These are phyloP conservation scores for Misopates orontium DNA, from an alignment of 257 asterid genomes.

Conservation along the genomic window DNA sequence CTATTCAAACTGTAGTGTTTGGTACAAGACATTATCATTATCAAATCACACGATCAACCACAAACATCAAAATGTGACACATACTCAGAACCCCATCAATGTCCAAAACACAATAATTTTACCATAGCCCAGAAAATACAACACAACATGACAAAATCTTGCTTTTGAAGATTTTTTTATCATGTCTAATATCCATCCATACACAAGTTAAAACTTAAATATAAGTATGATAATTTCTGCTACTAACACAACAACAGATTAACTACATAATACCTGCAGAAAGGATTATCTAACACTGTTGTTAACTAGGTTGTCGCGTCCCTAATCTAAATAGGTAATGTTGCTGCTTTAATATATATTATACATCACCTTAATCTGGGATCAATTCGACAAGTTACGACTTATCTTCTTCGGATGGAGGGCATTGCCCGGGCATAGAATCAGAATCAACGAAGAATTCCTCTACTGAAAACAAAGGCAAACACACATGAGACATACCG, in stretches of 20 bases:
- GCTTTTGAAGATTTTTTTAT: slow-evolving; percentile 29
- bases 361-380: slow-evolving; percentile 39
- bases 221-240: slow-evolving; percentile 22
- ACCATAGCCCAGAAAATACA: slow-evolving; percentile 27
- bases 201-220: slow-evolving; percentile 25
- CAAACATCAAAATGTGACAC: background rate
- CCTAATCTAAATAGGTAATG: slow-evolving; percentile 17
- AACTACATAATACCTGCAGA: slow-evolving; percentile 19
- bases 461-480: slow-evolving; percentile 61
- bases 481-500: slow-evolving; percentile 9
- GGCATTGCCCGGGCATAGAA: slow-evolving; percentile 68
- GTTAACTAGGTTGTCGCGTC: slow-evolving; percentile 27
- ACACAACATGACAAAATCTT: slow-evolving; percentile 31
- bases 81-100: background rate
- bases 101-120: slow-evolving; percentile 24
- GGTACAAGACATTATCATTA: too few species aligned
- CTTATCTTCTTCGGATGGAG: slow-evolving; percentile 81
- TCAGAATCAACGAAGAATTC: slow-evolving; percentile 95
- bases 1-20: too few species aligned
- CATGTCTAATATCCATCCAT: slow-evolving; percentile 29
- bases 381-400: slow-evolving; percentile 42
- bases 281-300: slow-evolving; percentile 25
- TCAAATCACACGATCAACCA: background rate
- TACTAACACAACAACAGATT: slow-evolving; percentile 31
- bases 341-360: slow-evolving; percentile 29